Evolutionary conservation across 345 rosid species (phyloP).

Genomic region (Dimocarpus longan): DNA sequence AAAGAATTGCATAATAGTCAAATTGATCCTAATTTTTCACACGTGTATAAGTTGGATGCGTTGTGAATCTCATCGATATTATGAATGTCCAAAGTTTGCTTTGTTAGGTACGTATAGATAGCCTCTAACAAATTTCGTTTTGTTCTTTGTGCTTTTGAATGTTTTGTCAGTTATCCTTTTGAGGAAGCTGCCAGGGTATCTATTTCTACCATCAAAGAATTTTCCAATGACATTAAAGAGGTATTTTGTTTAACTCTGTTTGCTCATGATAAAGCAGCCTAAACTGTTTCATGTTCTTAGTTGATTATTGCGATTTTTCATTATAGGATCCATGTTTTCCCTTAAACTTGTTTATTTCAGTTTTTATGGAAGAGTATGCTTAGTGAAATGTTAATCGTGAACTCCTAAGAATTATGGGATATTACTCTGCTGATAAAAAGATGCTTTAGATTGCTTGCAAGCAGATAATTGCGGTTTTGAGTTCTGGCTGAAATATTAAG

Average conservation of each 20-base stretch:
- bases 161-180: slow-evolving; percentile 64
- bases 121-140: background rate
- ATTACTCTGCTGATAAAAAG: background rate
- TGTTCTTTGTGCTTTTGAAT: background rate
- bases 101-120: background rate
- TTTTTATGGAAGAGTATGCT: background rate
- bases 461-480: too few species aligned
- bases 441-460: background rate
- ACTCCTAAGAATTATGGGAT: background rate
- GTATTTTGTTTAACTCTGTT: slow-evolving; percentile 32
- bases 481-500: background rate
- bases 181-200: slow-evolving; percentile 81
- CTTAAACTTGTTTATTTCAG: background rate
- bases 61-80: background rate
- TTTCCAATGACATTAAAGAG: slow-evolving; percentile 73
- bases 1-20: background rate
- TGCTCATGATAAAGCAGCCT: background rate
- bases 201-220: slow-evolving; percentile 73
- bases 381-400: background rate
- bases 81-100: background rate
- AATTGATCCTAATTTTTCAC: too few species aligned
- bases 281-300: background rate
- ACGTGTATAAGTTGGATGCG: background rate
- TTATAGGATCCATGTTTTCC: background rate
- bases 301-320: background rate